phyloP scores from a whole-genome alignment of 805 yeast species.

The Candida montana region DNA sequence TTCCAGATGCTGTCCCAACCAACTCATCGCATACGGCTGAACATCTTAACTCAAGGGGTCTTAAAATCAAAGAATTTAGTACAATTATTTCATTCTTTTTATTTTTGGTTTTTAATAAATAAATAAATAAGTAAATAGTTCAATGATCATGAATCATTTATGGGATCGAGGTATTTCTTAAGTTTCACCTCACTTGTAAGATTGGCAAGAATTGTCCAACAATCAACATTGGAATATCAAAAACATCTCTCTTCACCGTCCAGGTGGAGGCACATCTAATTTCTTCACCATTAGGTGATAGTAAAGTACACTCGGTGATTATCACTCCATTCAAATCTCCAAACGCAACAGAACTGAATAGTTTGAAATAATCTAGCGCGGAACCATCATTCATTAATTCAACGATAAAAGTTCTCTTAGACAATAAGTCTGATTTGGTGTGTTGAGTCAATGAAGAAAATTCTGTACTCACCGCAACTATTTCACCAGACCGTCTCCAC shows the following conservation, averaged over 20 bases:
- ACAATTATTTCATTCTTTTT: no score
- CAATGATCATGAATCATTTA: no score
- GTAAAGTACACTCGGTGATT: constrained; percentile 34
- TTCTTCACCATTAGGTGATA: constrained; percentile 31
- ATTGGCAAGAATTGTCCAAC: constrained; percentile 79
- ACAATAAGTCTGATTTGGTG: constrained; percentile 48
- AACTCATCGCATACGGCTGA: constrained; percentile 1
- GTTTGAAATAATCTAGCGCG: constrained; percentile 64
- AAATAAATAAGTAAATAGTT: no score
- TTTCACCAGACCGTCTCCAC: constrained; percentile 85
- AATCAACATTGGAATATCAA: constrained; percentile 78
- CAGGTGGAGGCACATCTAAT: constrained; percentile 73
- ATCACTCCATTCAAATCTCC: constrained; percentile 34
- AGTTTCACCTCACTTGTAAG: constrained; percentile 27
- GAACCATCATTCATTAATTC: constrained; percentile 80
- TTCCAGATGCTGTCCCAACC: not conserved
- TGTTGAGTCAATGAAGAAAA: constrained; percentile 66
- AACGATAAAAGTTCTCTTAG: constrained; percentile 62
- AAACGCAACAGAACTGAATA: constrained; percentile 57
- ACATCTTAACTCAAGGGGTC: no score
- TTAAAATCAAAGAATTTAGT: no score
- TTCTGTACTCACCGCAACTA: constrained; percentile 73
- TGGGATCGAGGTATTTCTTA: no score
- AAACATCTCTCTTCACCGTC: constrained; percentile 80
- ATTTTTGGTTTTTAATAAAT: not conserved